phyloP scores from a whole-genome alignment of 164 flowering plant species.

The Magnolia sinica region DNA sequence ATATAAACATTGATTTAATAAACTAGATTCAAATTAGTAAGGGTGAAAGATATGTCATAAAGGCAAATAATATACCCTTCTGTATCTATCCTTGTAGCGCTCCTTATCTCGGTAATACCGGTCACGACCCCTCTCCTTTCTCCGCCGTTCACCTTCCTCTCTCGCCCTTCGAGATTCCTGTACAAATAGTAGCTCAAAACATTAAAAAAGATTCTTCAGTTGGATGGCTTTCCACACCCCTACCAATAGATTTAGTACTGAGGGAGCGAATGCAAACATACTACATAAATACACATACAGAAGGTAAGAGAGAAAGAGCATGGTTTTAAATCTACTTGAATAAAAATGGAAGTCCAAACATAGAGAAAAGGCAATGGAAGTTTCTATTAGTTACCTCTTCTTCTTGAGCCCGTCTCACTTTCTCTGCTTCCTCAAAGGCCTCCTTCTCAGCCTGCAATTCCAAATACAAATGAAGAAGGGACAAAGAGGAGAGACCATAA shows the following conservation, averaged over 20 bases:
- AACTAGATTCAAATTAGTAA: too few species aligned
- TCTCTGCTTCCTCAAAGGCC: constrained; percentile 83
- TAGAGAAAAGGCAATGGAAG: neutral
- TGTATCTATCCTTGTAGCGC: constrained; percentile 35
- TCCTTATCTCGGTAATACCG: constrained; percentile 36
- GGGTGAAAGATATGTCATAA: neutral
- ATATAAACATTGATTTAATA: too few species aligned
- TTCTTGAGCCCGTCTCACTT: constrained; percentile 64
- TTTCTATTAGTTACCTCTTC: constrained; percentile 48
- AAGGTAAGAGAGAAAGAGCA: neutral
- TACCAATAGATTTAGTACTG: neutral
- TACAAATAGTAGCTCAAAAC: constrained; percentile 1
- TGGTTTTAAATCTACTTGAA: neutral
- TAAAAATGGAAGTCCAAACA: neutral
- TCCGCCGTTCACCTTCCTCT: constrained; percentile 64
- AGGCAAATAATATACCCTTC: constrained; percentile 34
- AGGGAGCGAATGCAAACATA: neutral
- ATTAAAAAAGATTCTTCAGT: neutral
- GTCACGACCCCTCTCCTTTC: constrained; percentile 47
- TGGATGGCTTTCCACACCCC: neutral
- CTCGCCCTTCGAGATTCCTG: constrained; percentile 70
- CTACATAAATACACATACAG: neutral
- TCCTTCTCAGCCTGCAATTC: constrained; percentile 64
- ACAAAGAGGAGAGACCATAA: neutral
- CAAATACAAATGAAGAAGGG: neutral